Evolutionary conservation across 345 rosid species (phyloP), one percentile per base, ranked within the genome.

Genomic region (Erysimum cheiranthoides): DNA sequence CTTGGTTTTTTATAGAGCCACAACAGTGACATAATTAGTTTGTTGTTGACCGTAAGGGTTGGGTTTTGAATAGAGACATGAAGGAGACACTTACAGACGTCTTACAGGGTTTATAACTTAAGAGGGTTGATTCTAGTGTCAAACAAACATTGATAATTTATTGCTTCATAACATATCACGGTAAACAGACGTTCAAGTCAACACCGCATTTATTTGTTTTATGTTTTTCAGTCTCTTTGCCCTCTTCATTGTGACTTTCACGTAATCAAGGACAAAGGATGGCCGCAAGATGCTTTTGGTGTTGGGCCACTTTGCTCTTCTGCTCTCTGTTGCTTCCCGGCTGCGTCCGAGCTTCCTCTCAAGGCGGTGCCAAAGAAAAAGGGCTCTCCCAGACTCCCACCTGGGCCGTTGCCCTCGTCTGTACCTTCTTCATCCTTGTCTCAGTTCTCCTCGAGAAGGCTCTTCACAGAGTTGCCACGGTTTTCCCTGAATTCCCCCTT

Each of bases 391-490:
- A 85, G 74, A 93, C 95, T 53, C 86, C 98, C 9, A 93, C 98
- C 12, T 93, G 98, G 98, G 98, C 95, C 0, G 97, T 93, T 43
- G 88, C 95, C 16, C 45, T 75, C 31, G 89, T 93, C 61, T 90
- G 90, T 69, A 80, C 97, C 34, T 86, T 86, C 62, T 83, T 93
- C 77, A 86, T 93, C 71, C 14, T 90, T 79, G 73, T 93, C 53
- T 93, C 98, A n/a, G 68, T 88, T 72, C 52, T 75, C 73, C 73
- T 93, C 78, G 96, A 90, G 75, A 89, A 80, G 73, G 25, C 73
- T 76, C 88, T 91, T 78, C 91, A 89, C 81, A 93, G 78, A 82
- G 76, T 89, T n/a, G 92, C 92, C 80, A 73, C 82, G 73, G 88
- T 85, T 30, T 56, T 14, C 57, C 36, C 39, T 52, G 8, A 43